Percentiles rank a stretch among this genome's conserved stretches.
Evolutionary conservation across 73 alveolate species (phyloP).

Genomic region (Tetrahymena malaccensis): DNA sequence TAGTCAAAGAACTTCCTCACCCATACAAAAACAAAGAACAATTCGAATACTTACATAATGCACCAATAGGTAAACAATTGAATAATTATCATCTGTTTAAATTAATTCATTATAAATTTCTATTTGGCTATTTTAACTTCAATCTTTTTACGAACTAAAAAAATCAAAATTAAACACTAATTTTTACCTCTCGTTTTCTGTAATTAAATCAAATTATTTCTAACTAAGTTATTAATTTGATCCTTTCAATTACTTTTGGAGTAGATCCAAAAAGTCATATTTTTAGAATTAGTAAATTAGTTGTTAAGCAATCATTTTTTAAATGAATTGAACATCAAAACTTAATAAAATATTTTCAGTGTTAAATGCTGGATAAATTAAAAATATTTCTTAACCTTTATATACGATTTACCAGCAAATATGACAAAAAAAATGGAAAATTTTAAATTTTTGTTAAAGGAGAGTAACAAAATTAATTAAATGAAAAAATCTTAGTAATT

Average conservation of each 20-base stretch:
- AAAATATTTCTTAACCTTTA: no score
- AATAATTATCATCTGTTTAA: neutral
- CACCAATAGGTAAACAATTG: neutral
- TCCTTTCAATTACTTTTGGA: neutral
- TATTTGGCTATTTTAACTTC: neutral
- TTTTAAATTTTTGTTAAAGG: no score
- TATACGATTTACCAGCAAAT: no score
- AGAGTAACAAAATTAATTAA: no score
- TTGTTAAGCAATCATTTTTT: no score
- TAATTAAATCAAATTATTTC: neutral
- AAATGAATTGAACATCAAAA: no score
- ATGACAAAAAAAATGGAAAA: no score
- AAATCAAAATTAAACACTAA: neutral
- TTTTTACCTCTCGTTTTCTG: neutral
- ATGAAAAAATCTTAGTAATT: neutral
- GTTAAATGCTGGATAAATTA: no score
- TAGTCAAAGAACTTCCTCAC: constrained; percentile 52
- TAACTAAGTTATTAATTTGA: neutral
- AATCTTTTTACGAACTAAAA: neutral
- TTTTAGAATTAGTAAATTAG: no score
- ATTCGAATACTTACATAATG: constrained; percentile 42
- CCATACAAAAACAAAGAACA: constrained; percentile 49
- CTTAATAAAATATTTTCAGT: no score
- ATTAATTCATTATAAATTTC: neutral
- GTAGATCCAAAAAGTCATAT: neutral